Base-by-base conservation (phyloP, 2,329 filamentous ascomycete species). In the Pseudopyrenochaeta lycopersici region DNA sequence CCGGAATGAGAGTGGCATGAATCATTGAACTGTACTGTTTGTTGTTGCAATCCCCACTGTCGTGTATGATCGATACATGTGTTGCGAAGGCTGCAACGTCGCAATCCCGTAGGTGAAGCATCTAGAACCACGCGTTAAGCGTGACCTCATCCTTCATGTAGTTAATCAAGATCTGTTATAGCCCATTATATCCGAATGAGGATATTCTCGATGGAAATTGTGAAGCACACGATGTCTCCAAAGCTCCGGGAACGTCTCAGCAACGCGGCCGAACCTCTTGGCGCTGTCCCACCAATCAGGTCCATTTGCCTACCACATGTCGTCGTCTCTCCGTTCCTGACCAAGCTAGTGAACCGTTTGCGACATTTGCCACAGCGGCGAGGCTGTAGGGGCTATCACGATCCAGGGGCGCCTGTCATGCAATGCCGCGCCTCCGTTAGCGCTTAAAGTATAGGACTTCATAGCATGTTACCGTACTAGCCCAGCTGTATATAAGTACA, bases 191-290 rank as follows among this genome's bases (percentile, higher is more conserved):
- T 36, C 45, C 54, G 53, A 54, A 36, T 40, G 54, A 52, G 54
- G 45, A 50, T 33, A 40, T 44, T 50, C 50, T 42, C 47, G 33
- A 53, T 39, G 49, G 59, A 49, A 39, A 46, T 44, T 45, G 32
- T 71, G 68, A 70, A 44, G 67, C 67, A 70, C 58, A 58, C 45
- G 54, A 52, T 56, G 69, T 72, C 65, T 72, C 69, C 54, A 60
- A 67, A 53, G 52, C 55, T 67, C 67, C 66, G 65, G 59, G 46
- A 48, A 18, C 44, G 65, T 71, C 61, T 68, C 63, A 63, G 46
- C n/a, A 18, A 33, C 17, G 39, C 17, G 45, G 33, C 56, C 50
- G 49, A 43, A 52, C 17, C 42, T 17, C 56, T 66, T 57, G 60
- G 60, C 56, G 30, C 23, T 4, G 9, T 21, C 46, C 54, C 49